Evolutionary conservation across 345 rosid genomes (phyloP).

Genomic region (Syzygium jambos): DNA sequence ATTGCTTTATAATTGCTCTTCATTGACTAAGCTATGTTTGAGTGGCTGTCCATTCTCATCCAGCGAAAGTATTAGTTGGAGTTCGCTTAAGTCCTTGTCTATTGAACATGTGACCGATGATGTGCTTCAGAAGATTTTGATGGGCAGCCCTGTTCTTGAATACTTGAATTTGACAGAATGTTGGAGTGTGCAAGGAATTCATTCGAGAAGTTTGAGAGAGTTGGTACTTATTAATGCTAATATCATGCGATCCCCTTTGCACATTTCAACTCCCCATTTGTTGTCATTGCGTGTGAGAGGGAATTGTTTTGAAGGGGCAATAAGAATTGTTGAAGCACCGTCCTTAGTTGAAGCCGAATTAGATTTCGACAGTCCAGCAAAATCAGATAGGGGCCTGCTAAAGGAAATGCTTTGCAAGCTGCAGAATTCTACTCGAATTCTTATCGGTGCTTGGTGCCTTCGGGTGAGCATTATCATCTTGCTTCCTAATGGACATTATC

Average conservation of each 20-base stretch:
- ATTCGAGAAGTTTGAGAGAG: not conserved
- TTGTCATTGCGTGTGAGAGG: not conserved
- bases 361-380: not conserved
- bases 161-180: not conserved
- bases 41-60: not conserved
- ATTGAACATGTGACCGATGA: not conserved
- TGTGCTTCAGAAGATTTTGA: not conserved
- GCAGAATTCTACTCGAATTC: not conserved
- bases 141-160: not conserved
- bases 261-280: not conserved
- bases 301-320: no score
- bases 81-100: not conserved
- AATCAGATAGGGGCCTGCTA: not conserved
- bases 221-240: not conserved
- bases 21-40: not conserved
- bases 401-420: not conserved
- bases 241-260: not conserved
- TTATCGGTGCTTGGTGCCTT: not conserved
- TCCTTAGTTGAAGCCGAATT: not conserved
- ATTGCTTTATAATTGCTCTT: not conserved
- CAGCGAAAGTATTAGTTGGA: not conserved
- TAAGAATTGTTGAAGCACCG: not conserved
- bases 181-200: not conserved
- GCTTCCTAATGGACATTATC: not conserved
- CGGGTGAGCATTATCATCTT: not conserved